These are phyloP conservation scores for Monilinia polystroma DNA, from an alignment of 2,329 filamentous ascomycete genomes.

Conservation along the genomic window DNA sequence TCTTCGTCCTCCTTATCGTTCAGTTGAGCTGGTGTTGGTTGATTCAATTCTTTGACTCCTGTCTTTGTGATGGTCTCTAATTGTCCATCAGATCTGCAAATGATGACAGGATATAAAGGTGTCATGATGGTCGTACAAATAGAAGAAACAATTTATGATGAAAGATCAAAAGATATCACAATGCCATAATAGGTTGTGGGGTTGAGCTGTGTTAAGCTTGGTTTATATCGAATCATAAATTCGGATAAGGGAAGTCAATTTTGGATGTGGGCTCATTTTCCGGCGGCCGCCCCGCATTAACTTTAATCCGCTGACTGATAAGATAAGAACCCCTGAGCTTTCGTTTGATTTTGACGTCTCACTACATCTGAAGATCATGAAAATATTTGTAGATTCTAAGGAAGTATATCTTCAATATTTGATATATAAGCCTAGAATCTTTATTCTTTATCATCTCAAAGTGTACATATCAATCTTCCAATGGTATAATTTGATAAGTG, in stretches of 20 bases:
- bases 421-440: not conserved
- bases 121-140: constrained; percentile 27
- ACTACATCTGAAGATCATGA: not conserved
- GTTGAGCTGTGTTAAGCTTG: not conserved
- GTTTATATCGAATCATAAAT: not conserved
- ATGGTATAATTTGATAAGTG: not conserved
- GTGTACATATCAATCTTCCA: not conserved
- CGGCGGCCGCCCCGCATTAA: not conserved
- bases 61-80: constrained; percentile 30
- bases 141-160: not conserved
- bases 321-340: not conserved
- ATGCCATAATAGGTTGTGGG: not conserved
- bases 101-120: constrained; percentile 33
- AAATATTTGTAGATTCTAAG: not conserved
- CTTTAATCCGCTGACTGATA: not conserved
- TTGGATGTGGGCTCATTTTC: not conserved
- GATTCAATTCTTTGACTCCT: constrained; percentile 45
- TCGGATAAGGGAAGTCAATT: not conserved
- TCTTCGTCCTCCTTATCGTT: constrained; percentile 52
- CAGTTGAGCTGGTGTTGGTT: constrained; percentile 52
- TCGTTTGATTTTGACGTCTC: not conserved
- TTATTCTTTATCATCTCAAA: not conserved
- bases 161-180: not conserved
- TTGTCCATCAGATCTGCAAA: constrained; percentile 37
- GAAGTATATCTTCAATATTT: not conserved